Evolutionary conservation across 2,329 filamentous ascomycete genomes (phyloP).

Genomic region (Nectriaceae sp.): DNA sequence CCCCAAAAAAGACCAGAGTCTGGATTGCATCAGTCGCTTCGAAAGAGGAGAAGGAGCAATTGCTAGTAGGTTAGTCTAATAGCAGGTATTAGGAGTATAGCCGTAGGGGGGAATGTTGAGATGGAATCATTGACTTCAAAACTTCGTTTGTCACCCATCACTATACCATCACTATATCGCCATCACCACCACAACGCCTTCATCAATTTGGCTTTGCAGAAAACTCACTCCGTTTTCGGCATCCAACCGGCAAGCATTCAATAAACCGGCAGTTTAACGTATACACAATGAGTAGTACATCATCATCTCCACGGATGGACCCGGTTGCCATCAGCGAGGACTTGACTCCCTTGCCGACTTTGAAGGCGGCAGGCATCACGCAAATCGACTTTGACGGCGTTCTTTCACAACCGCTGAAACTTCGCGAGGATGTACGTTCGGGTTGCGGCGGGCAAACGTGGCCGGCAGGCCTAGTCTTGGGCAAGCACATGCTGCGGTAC

Average conservation of each 20-base stretch:
- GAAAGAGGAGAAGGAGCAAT: constrained; percentile 4
- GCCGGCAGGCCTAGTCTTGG: constrained; percentile 89
- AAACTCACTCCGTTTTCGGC: neutral
- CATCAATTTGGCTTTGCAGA: too few relatives aligned
- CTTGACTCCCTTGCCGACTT: constrained; percentile 59
- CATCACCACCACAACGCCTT: too few relatives aligned
- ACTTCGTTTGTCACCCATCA: too few relatives aligned
- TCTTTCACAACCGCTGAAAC: constrained; percentile 66
- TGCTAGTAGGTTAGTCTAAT: neutral
- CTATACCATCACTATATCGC: too few relatives aligned
- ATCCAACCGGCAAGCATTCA: neutral
- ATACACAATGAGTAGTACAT: constrained; percentile 33
- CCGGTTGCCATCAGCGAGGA: constrained; percentile 55
- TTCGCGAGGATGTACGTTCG: constrained; percentile 82
- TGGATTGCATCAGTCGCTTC: constrained; percentile 22
- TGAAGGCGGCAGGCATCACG: constrained; percentile 56
- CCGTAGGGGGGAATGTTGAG: too few relatives aligned
- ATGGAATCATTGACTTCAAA: too few relatives aligned
- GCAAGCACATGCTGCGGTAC: constrained; percentile 80
- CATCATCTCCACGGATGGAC: constrained; percentile 53
- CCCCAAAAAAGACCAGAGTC: constrained; percentile 16
- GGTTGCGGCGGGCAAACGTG: constrained; percentile 94
- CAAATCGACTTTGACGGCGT: constrained; percentile 71
- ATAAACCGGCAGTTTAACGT: too few relatives aligned
- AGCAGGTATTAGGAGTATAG: neutral